These are phyloP conservation scores for Blastobotrys muscicola DNA, from an alignment of 805 yeast genomes.

Conservation along the genomic window DNA sequence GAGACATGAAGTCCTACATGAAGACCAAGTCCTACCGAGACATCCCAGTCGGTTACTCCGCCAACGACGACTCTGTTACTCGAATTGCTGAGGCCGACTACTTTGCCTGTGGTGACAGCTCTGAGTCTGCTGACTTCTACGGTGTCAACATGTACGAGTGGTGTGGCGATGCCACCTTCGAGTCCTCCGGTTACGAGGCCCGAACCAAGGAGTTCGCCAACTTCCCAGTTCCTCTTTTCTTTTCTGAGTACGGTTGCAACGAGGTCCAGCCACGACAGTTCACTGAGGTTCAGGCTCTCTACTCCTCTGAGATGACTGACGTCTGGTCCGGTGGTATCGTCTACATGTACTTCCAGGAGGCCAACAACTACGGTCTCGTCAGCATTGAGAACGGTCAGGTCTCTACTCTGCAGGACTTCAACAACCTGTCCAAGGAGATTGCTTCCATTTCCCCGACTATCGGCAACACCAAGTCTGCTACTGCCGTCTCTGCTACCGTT, in stretches of 20 bases:
- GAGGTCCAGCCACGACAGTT: constrained; percentile 62
- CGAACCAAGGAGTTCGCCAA: constrained; percentile 66
- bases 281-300: constrained; percentile 63
- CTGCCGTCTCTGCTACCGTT: constrained; percentile 29
- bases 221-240: constrained; percentile 71
- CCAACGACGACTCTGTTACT: constrained; percentile 79
- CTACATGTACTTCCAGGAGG: constrained; percentile 84
- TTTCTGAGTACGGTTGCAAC: constrained; percentile 88
- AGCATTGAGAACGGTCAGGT: constrained; percentile 40
- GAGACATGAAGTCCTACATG: constrained; percentile 79
- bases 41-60: constrained; percentile 91
- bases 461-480: constrained; percentile 32
- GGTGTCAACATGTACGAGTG: constrained; percentile 85
- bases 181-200: constrained; percentile 55
- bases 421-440: constrained; percentile 45
- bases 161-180: constrained; percentile 57
- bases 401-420: constrained; percentile 52
- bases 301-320: constrained; percentile 63
- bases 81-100: constrained; percentile 73
- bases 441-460: constrained; percentile 43
- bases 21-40: constrained; percentile 51
- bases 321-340: constrained; percentile 95
- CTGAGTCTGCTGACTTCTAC: constrained; percentile 59
- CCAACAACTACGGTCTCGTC: constrained; percentile 64
- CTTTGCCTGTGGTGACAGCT: constrained; percentile 69